Evolutionary conservation across 176 grass and related monocot species (phyloP), one percentile per base, ranked within the genome.

Genomic region (Raddia guianensis): DNA sequence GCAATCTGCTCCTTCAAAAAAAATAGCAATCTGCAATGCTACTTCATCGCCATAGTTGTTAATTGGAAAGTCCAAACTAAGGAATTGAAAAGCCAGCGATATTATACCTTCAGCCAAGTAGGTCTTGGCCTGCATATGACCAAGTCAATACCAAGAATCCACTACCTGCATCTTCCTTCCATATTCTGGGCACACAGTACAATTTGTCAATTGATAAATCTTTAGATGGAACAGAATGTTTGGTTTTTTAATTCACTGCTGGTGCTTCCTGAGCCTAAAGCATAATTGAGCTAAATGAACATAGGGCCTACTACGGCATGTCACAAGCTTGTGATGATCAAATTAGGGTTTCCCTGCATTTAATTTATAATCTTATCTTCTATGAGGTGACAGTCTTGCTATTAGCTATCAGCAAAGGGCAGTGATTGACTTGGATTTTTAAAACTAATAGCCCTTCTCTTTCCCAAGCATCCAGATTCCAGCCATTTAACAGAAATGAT

Each of bases 141-240:
- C 8, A 56, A 86, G 53, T 81, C 85, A 82, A 75, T 21, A 63
- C 20, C 44, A 49, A 80, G 72, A 58, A 74, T 70, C 53, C 70
- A 73, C 56, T 53, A 72, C 35, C 57, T 43, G 18, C 44, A 84
- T 60, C 27, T 72, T 70, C 44, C 61, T 72, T 70, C 44, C 61
- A 35, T 18, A 48, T 49, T 47, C 37, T 14, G 8, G 37, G 48
- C 58, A 19, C 44, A 21, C 9, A 69, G 66, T 49, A 70, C 12
- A 48, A 12, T 34, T 42, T 8, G 27, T 27, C 27, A 27, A 27
- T 27, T 27, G 27, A 27, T 27, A 27, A 27, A 51, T 15, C 19
- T 74, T 56, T 16, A 56, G 51, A 74, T 43, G 71, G 50, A 74
- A 56, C 34, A 37, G 56, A 42, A 74, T 74, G 34, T n/a, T 56